Evolutionary conservation across 2,329 filamentous ascomycete species (phyloP).

Genomic region (Penicillium sumatraense): DNA sequence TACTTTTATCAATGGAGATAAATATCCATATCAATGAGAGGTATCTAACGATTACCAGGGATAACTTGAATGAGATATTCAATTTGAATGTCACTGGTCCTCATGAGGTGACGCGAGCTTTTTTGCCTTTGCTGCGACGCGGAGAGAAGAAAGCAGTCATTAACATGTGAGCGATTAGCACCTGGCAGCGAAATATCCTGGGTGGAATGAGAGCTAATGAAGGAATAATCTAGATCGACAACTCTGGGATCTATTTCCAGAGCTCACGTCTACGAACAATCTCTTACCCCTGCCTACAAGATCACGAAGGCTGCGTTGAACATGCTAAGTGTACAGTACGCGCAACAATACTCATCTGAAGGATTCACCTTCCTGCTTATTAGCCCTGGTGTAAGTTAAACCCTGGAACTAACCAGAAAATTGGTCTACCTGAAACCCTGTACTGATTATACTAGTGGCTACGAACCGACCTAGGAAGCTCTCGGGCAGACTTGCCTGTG

Average conservation of each 20-base stretch:
- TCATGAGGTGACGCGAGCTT: conserved; percentile 45
- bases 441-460: conserved; percentile 47
- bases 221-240: conserved; percentile 43
- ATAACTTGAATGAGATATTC: conserved; percentile 45
- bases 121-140: conserved; percentile 45
- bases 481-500: conserved; percentile 47
- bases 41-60: conserved; percentile 22
- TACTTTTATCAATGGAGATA: background rate
- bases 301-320: conserved; percentile 56
- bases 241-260: conserved; percentile 49
- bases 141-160: conserved; percentile 49
- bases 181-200: background rate
- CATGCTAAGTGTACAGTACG: conserved; percentile 49
- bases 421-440: background rate
- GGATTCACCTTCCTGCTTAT: conserved; percentile 51
- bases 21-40: background rate
- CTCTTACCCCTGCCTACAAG: conserved; percentile 46
- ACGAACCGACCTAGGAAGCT: conserved; percentile 49
- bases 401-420: background rate
- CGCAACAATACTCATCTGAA: conserved; percentile 35
- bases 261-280: conserved; percentile 17
- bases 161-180: conserved; percentile 49
- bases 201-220: background rate
- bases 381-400: conserved; percentile 51
- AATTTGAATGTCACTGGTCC: conserved; percentile 48